Evolutionary conservation across 306 rosid species (phyloP), one percentile per base, ranked within the genome.

Genomic region (Mimosa bimucronata): DNA sequence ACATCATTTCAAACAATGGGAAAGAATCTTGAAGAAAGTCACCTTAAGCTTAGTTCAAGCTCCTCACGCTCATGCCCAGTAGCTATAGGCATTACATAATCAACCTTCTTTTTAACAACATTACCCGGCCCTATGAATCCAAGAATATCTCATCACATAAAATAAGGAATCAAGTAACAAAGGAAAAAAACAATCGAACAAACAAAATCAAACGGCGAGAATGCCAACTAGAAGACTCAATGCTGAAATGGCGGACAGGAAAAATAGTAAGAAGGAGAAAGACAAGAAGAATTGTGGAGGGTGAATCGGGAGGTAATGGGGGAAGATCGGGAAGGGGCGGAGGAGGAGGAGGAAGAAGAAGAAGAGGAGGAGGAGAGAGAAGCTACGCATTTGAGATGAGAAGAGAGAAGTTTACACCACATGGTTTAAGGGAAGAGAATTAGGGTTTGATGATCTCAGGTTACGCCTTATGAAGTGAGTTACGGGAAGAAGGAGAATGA

Each of bases 21-120:
- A 71, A 48, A 23, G n/a, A 41, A 18, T 1, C 38, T 3, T 18
- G 31, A 45, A 16, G 42, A 9, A 14, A 61, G 2, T 61, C 28
- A 94, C 98, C 92, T 90, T 72, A 76, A 88, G 85, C n/a, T 87
- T 88, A 40, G 98, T 66, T 86, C 94, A 83, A 90, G 87, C 92
- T 95, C 98, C 90, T 95, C 97, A 11, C 91, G 98, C 90, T 95
- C 98, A 80, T 92, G 96, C 23, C 98, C 98, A 5, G 99, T 95
- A 9, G 97, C 99, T 74, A 95, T 95, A 16, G 99, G 98, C 84
- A 90, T 46, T 61, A 93, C 86, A 81, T 93, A 94, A 84, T 93
- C 98, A 53, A 91, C 90, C 85, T 82, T 95, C 88, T 82, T 91
- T 86, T 83, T 91, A 57, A 88, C 13, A 16, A 83, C 45, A 77